Evolutionary conservation across 2,329 filamentous ascomycete genomes (phyloP), one percentile per base, ranked within the genome.

Genomic region (Geoglossum cookeanum): DNA sequence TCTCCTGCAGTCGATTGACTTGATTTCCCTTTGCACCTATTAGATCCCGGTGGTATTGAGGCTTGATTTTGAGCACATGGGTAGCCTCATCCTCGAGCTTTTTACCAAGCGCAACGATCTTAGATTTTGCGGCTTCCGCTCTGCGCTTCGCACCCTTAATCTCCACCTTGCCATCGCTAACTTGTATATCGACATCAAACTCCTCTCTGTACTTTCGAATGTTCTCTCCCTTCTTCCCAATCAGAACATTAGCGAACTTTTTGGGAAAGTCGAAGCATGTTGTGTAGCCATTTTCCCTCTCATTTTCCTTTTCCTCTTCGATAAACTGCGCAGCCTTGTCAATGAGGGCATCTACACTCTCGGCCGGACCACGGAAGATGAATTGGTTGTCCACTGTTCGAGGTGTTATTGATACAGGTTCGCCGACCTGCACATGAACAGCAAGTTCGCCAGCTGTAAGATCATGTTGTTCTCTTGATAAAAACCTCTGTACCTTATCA

Each of bases 61-160:
- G 85, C 58, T 94, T 87, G 63, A 98, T 85, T 75, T 94, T 94
- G 57, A 98, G 76, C 11, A 81, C 75, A 68, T 94, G 84, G 1
- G 84, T 94, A 4, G 85, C 82, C 73, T 98, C 92, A 65, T 98
- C 92, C 56, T 94, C 89, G 64, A 94, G 79, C 67, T 86, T 86
- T 68, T 85, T 88, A 45, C 80, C 84, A 62, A 96, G 74, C 44
- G 81, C 78, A 61, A 83, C 75, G 63, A 98, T 96, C 66, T 95
- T 83, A 44, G 82, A 74, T 69, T 86, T 92, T 61, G 87, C 88
- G 55, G 82, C 81, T 68, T 95, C 89, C 1, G 90, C 88, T 76
- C 97, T 97, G 55, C 88, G 87, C 72, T 94, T 87, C 55, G 92
- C 91, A 30, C 94, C 92, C 75, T 94, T 96, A 64, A 98, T 81